phyloP scores from a whole-genome alignment of 2,329 filamentous ascomycete species.

The Calycina herbarum region DNA sequence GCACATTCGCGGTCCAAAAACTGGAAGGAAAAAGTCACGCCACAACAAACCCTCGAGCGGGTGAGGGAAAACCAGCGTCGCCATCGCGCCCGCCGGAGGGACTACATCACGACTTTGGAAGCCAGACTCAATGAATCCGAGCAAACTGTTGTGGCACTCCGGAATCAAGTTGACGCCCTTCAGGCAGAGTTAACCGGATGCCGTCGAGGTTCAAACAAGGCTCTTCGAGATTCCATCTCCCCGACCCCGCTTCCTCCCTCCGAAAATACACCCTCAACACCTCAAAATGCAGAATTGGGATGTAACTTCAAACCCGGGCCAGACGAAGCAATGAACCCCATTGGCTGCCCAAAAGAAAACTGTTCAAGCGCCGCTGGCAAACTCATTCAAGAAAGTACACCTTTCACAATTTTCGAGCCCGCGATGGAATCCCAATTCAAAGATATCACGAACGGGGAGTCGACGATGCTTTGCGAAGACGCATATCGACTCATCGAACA shows the following conservation, averaged over 20 bases:
- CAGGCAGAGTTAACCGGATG: neutral
- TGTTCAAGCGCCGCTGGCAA: too few species aligned
- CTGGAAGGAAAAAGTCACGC: slow-evolving; percentile 24
- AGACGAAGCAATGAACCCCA: too few species aligned
- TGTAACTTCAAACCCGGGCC: too few species aligned
- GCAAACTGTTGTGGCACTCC: neutral
- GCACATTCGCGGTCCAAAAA: too few species aligned
- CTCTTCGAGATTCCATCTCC: too few species aligned
- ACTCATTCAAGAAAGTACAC: neutral
- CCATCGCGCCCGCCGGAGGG: slow-evolving; percentile 47
- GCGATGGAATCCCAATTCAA: neutral
- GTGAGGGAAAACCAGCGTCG: slow-evolving; percentile 54
- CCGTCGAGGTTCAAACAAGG: too few species aligned
- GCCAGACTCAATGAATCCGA: slow-evolving; percentile 25
- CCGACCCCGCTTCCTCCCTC: too few species aligned
- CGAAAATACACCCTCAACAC: too few species aligned
- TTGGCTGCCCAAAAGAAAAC: too few species aligned
- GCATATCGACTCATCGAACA: slow-evolving; percentile 39
- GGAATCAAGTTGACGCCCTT: neutral
- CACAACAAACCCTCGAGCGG: slow-evolving; percentile 35
- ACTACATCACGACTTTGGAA: slow-evolving; percentile 44
- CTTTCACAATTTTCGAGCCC: neutral
- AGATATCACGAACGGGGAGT: slow-evolving; percentile 25
- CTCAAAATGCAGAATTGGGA: too few species aligned
- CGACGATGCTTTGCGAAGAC: slow-evolving; percentile 38